Conservation (phyloP, 352 stramenopile species). For the Globisporangium sylvaticum region DNA sequence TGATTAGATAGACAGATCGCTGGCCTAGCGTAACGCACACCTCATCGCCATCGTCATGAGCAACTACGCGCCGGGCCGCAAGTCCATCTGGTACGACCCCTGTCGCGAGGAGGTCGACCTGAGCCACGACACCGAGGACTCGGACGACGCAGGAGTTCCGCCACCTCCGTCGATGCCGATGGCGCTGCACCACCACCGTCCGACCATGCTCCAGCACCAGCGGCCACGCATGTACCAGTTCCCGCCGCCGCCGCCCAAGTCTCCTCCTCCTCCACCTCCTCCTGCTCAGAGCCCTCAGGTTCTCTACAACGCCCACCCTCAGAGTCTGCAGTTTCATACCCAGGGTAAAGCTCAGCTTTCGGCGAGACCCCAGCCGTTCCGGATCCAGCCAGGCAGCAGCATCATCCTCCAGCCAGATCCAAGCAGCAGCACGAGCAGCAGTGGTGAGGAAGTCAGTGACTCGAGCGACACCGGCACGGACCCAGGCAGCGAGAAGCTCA, state of each 20-base stretch:
- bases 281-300: background rate
- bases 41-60: constrained; percentile 1
- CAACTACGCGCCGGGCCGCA: constrained; percentile 9
- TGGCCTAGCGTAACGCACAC: too few species aligned
- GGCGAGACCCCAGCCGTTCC: constrained; percentile 9
- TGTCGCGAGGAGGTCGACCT: constrained; percentile 13
- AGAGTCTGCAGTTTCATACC: background rate
- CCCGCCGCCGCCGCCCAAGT: constrained; percentile 10
- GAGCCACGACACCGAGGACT: constrained; percentile 16
- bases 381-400: constrained; percentile 14
- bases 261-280: background rate
- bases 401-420: constrained; percentile 15
- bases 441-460: constrained; percentile 27
- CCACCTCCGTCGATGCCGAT: background rate
- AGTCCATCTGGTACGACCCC: constrained; percentile 18
- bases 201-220: background rate
- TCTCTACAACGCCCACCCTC: background rate
- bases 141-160: constrained; percentile 2
- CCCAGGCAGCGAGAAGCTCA: constrained; percentile 11
- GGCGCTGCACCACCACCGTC: background rate
- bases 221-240: constrained; percentile 9
- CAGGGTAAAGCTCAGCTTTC: background rate
- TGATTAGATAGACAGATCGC: background rate
- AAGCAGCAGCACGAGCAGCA: constrained; percentile 18
- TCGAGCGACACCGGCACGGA: constrained; percentile 32